phyloP scores from a whole-genome alignment of 805 yeast species.

The Suhomyces faveliae region DNA sequence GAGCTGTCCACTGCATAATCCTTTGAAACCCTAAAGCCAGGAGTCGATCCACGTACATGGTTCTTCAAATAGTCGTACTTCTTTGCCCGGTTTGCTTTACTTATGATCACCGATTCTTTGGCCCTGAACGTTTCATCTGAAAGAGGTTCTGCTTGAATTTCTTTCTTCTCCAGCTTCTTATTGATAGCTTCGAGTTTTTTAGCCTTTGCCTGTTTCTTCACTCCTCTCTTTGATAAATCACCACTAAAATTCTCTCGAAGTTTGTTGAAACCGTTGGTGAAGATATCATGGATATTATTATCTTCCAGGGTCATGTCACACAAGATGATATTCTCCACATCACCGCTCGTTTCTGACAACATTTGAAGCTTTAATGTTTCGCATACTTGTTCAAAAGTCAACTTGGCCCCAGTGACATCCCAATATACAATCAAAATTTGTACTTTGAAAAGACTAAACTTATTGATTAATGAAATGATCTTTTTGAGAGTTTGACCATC shows the following conservation, averaged over 20 bases:
- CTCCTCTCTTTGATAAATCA: conserved; percentile 30
- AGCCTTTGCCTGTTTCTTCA: conserved; percentile 17
- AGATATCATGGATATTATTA: conserved; percentile 24
- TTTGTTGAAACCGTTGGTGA: conserved; percentile 21
- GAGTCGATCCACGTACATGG: conserved; percentile 17
- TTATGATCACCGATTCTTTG: conserved; percentile 24
- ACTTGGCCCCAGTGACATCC: conserved; percentile 28
- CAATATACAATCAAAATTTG: conserved; percentile 44
- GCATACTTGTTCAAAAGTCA: conserved; percentile 15
- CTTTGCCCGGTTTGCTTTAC: conserved; percentile 28
- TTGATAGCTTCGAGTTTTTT: conserved; percentile 8
- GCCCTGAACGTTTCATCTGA: conserved; percentile 13
- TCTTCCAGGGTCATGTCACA: conserved; percentile 35
- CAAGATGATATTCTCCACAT: conserved; percentile 22
- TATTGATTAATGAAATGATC: conserved; percentile 31
- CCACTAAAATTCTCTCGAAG: conserved; percentile 26
- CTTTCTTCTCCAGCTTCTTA: conserved; percentile 6
- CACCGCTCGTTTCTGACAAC: conserved; percentile 7
- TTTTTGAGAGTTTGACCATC: conserved; percentile 38
- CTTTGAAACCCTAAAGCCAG: not conserved
- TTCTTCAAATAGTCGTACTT: conserved; percentile 33
- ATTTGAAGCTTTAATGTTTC: conserved; percentile 16
- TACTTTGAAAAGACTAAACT: conserved; percentile 36
- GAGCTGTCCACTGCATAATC: not conserved
- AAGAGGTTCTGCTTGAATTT: not conserved